Percentiles rank a stretch among this genome's conserved stretches.
Evolutionary conservation across 2,329 filamentous ascomycete genomes (phyloP).

Genomic region (Ophiostoma sp.): DNA sequence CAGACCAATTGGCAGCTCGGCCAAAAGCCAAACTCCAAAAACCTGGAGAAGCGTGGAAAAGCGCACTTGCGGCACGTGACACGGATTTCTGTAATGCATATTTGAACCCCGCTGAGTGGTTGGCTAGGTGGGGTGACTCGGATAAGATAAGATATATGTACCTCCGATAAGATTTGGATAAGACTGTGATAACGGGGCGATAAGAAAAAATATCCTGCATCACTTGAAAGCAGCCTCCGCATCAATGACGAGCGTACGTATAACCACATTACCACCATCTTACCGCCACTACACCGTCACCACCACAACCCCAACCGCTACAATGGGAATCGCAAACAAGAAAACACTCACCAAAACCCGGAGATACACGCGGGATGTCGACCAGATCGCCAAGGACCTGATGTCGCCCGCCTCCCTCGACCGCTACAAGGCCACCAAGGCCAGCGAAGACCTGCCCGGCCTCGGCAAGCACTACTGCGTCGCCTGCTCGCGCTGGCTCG

Average conservation of each 20-base stretch:
- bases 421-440: slow-evolving; percentile 72
- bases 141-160: slow-evolving; percentile 7
- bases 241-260: background rate
- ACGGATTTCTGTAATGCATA: background rate
- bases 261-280: slow-evolving; percentile 2
- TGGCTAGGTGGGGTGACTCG: background rate
- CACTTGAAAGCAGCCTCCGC: background rate
- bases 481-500: slow-evolving; percentile 95
- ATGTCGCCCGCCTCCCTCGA: slow-evolving; percentile 71
- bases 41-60: slow-evolving; percentile 5
- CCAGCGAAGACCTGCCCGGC: slow-evolving; percentile 79
- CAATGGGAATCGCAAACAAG: slow-evolving; percentile 65
- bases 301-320: background rate
- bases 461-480: slow-evolving; percentile 82
- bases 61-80: background rate
- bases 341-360: slow-evolving; percentile 69
- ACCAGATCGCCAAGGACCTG: slow-evolving; percentile 84
- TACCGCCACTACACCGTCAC: background rate
- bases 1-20: background rate
- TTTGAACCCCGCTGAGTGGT: slow-evolving; percentile 9
- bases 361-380: slow-evolving; percentile 72
- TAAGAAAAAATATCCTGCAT: slow-evolving; percentile 19
- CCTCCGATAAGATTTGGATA: slow-evolving; percentile 10
- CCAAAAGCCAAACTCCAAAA: background rate
- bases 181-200: background rate